A percentile compares a stretch with the other conserved stretches of the same genome.
Evolutionary conservation across 2,329 filamentous ascomycete species (phyloP).

Genomic region (Penicillium sp.): DNA sequence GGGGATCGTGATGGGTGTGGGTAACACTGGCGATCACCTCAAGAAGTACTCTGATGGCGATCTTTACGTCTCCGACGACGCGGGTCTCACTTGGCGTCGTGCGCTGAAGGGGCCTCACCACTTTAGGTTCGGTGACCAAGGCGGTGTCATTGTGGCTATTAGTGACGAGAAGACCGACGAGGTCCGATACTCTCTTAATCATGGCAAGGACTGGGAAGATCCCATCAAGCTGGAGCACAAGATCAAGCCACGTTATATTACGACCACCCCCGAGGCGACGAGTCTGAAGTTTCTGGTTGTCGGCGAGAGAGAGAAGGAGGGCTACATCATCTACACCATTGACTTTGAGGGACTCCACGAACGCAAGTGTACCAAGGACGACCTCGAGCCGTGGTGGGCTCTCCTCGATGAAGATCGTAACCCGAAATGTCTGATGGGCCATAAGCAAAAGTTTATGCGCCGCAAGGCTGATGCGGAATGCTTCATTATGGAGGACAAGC

Average conservation of each 20-base stretch:
- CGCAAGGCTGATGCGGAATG: slow-evolving; percentile 88
- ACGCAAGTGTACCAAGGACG: slow-evolving; percentile 70
- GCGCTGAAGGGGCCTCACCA: slow-evolving; percentile 80
- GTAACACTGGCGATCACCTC: slow-evolving; percentile 80
- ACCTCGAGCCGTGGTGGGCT: slow-evolving; percentile 85
- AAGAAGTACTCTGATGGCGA: slow-evolving; percentile 72
- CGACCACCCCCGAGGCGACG: slow-evolving; percentile 89
- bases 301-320: slow-evolving; percentile 61
- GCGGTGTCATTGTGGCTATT: slow-evolving; percentile 83
- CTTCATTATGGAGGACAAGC: slow-evolving; percentile 81
- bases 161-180: slow-evolving; percentile 66
- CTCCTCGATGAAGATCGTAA: slow-evolving; percentile 78
- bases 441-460: slow-evolving; percentile 82
- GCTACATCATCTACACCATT: slow-evolving; percentile 67
- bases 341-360: slow-evolving; percentile 84
- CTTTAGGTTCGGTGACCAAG: slow-evolving; percentile 94
- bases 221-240: slow-evolving; percentile 70
- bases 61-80: slow-evolving; percentile 88
- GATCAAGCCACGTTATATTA: slow-evolving; percentile 73
- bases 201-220: slow-evolving; percentile 79
- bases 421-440: slow-evolving; percentile 91
- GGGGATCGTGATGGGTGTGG: slow-evolving; percentile 89
- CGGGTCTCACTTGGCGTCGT: slow-evolving; percentile 80
- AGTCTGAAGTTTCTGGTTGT: slow-evolving; percentile 87
- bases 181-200: slow-evolving; percentile 80